Conservation (phyloP, 2,329 filamentous ascomycete species). For the Daldinia sp. region DNA sequence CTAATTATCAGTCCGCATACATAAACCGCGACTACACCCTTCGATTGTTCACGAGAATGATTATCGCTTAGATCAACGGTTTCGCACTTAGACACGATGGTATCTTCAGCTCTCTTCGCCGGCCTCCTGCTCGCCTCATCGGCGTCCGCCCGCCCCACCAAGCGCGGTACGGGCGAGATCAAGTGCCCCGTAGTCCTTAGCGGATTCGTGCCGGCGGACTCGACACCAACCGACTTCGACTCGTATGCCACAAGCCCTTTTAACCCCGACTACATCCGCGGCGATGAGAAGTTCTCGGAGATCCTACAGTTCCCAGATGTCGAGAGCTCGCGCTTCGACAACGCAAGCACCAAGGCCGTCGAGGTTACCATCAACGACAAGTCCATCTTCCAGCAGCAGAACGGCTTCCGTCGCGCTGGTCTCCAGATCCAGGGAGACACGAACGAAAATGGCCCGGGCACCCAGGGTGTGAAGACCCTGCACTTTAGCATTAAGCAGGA, state of each 20-base stretch:
- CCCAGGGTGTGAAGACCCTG: slow-evolving; percentile 43
- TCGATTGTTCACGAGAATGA: neutral
- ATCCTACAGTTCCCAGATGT: slow-evolving; percentile 43
- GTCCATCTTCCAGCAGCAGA: slow-evolving; percentile 56
- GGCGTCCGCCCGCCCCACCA: slow-evolving; percentile 27
- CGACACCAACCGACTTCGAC: slow-evolving; percentile 44
- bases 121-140: slow-evolving; percentile 36
- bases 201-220: slow-evolving; percentile 40
- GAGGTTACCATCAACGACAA: slow-evolving; percentile 56
- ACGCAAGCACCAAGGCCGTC: slow-evolving; percentile 48
- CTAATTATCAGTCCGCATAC: slow-evolving; percentile 2
- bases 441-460: slow-evolving; percentile 51
- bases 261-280: slow-evolving; percentile 46
- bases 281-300: slow-evolving; percentile 42
- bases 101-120: slow-evolving; percentile 35
- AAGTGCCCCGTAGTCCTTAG: slow-evolving; percentile 43
- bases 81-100: slow-evolving; percentile 32
- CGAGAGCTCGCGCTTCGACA: slow-evolving; percentile 52
- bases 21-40: slow-evolving; percentile 16
- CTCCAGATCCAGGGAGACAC: slow-evolving; percentile 54
- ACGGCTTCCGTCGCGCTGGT: slow-evolving; percentile 56
- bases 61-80: neutral
- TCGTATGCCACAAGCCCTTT: slow-evolving; percentile 45
- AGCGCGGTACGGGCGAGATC: slow-evolving; percentile 40
- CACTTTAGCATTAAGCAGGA: slow-evolving; percentile 48